A percentile compares a stretch with the other conserved stretches of the same genome.
These are phyloP conservation scores for Claviceps sp. DNA, from an alignment of 2,329 filamentous ascomycete genomes.

Conservation along the genomic window DNA sequence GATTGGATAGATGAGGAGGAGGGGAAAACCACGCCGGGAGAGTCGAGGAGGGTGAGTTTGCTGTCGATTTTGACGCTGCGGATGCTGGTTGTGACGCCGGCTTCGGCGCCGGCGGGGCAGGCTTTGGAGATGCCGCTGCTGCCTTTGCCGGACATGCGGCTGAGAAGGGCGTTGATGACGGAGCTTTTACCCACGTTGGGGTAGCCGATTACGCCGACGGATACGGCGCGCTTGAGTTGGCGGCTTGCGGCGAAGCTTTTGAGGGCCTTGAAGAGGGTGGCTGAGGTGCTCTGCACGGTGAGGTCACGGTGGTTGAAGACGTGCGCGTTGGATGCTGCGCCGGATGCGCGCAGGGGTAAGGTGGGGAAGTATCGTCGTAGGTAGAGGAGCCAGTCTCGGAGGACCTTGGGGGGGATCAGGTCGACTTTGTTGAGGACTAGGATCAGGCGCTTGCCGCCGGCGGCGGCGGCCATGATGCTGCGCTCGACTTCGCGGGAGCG, in stretches of 20 bases:
- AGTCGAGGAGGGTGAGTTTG: slow-evolving; percentile 87
- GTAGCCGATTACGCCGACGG: slow-evolving; percentile 88
- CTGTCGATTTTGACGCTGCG: slow-evolving; percentile 88
- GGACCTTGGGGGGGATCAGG: slow-evolving; percentile 66
- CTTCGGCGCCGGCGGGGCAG: slow-evolving; percentile 81
- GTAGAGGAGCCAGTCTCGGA: slow-evolving; percentile 74
- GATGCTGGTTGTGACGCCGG: slow-evolving; percentile 79
- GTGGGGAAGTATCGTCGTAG: slow-evolving; percentile 85
- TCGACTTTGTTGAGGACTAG: slow-evolving; percentile 94
- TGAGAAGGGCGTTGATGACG: slow-evolving; percentile 84
- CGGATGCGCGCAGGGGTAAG: slow-evolving; percentile 73
- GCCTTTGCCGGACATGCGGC: slow-evolving; percentile 56
- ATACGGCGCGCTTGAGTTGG: slow-evolving; percentile 77
- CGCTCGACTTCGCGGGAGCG: slow-evolving; percentile 83
- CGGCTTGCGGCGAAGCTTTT: slow-evolving; percentile 77
- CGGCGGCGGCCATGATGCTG: slow-evolving; percentile 77
- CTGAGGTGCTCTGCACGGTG: slow-evolving; percentile 73
- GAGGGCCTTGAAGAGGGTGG: slow-evolving; percentile 73
- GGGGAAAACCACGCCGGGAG: slow-evolving; percentile 88
- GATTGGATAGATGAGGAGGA: slow-evolving; percentile 34
- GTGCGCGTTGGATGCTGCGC: slow-evolving; percentile 69
- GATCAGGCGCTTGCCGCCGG: slow-evolving; percentile 74
- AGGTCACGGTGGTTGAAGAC: slow-evolving; percentile 87
- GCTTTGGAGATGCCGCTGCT: slow-evolving; percentile 39
- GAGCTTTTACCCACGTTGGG: slow-evolving; percentile 95